Percentiles rank a stretch among this genome's conserved stretches.
phyloP scores from a whole-genome alignment of 257 asterid genomes.

The Verbascum thapsus region DNA sequence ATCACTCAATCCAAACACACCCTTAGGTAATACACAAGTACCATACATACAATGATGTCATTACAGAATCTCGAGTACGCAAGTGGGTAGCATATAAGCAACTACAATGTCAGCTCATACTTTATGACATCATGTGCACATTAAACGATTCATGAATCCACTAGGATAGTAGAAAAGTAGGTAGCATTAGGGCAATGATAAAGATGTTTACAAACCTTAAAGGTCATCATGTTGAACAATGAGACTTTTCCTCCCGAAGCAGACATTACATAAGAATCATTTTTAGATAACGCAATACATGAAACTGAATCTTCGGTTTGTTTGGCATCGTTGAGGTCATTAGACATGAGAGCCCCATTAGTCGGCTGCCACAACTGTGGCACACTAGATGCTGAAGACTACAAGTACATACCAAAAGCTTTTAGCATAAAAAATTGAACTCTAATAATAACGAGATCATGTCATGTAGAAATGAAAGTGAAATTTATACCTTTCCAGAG shows the following conservation, averaged over 20 bases:
- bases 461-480: constrained; percentile 1
- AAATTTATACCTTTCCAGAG: constrained; percentile 68
- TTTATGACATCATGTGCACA: too few relatives aligned
- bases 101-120: too few relatives aligned
- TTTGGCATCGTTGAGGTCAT: constrained; percentile 71
- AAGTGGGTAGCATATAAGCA: too few relatives aligned
- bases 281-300: constrained; percentile 90
- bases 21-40: too few relatives aligned
- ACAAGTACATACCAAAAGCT: constrained; percentile 29
- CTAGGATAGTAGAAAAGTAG: too few relatives aligned
- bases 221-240: constrained; percentile 97
- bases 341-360: constrained; percentile 84
- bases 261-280: constrained; percentile 98
- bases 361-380: constrained; percentile 95
- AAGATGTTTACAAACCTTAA: constrained; percentile 57
- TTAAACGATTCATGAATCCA: too few relatives aligned
- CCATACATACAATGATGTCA: constrained; percentile 12
- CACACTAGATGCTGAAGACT: constrained; percentile 66
- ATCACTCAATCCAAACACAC: too few relatives aligned
- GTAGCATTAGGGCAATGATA: too few relatives aligned
- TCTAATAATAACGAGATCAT: neutral
- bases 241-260: constrained; percentile 99
- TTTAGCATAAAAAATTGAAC: constrained; percentile 23
- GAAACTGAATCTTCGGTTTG: constrained; percentile 82
- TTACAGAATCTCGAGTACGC: too few relatives aligned